Evolutionary conservation across 257 asterid species (phyloP).

Genomic region (Orobanche coerulescens): DNA sequence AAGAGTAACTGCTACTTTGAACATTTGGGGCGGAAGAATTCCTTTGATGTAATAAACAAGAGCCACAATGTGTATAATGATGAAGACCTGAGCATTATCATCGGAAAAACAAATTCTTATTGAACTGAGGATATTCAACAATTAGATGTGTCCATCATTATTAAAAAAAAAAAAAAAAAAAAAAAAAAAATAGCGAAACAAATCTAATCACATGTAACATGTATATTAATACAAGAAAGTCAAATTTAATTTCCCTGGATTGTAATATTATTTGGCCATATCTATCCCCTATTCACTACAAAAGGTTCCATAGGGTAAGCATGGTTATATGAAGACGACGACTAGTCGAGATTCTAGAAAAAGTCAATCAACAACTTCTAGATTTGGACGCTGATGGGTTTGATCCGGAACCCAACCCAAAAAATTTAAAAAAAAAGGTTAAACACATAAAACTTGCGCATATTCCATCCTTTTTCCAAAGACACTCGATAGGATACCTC

Average conservation of each 20-base stretch:
- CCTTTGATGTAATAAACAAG: conserved; percentile 86
- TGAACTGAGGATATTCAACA: conserved; percentile 16
- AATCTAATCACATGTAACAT: conserved; percentile 15
- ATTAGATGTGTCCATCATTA: neutral
- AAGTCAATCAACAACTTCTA: too few species aligned
- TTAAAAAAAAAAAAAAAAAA: neutral
- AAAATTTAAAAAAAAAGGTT: too few species aligned
- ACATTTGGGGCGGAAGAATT: conserved; percentile 82
- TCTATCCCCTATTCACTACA: neutral
- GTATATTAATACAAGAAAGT: neutral
- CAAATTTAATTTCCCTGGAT: neutral
- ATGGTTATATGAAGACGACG: too few species aligned
- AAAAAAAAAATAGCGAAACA: conserved; percentile 2
- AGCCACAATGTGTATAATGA: conserved; percentile 81
- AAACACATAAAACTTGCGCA: too few species aligned
- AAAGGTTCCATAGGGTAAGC: too few species aligned
- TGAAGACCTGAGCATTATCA: conserved; percentile 60
- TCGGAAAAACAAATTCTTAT: conserved; percentile 14
- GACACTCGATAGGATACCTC: too few species aligned
- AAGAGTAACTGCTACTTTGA: conserved; percentile 90
- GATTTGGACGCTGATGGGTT: too few species aligned
- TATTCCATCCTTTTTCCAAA: too few species aligned
- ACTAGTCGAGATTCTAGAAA: too few species aligned
- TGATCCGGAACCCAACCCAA: too few species aligned
- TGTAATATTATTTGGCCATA: neutral